A percentile compares a stretch with the other conserved stretches of the same genome.
phyloP scores from a whole-genome alignment of 2,329 filamentous ascomycete species.

The Calonectria pauciramosa region DNA sequence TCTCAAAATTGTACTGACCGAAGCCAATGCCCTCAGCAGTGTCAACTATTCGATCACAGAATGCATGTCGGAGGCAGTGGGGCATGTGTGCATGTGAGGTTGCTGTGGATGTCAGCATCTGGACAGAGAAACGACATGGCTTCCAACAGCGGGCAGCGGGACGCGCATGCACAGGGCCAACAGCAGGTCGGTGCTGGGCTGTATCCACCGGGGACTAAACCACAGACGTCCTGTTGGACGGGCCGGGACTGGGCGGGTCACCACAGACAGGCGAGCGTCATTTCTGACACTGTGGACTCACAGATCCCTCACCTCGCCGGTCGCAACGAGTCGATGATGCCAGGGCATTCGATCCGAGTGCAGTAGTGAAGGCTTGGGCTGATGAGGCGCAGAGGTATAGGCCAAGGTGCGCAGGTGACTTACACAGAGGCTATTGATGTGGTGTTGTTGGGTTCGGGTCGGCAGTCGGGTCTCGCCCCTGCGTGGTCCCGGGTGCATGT shows the following conservation, averaged over 20 bases:
- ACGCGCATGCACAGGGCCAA: slow-evolving; percentile 38
- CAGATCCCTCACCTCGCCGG: slow-evolving; percentile 28
- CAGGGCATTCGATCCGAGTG: slow-evolving; percentile 9
- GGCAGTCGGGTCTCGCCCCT: slow-evolving; percentile 13
- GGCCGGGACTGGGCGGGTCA: slow-evolving; percentile 20
- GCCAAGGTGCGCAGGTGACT: not conserved
- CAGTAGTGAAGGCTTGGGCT: not conserved
- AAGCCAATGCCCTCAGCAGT: slow-evolving; percentile 15
- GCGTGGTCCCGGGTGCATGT: slow-evolving; percentile 13
- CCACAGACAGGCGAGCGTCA: slow-evolving; percentile 16
- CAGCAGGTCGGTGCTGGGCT: slow-evolving; percentile 36
- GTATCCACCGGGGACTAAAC: slow-evolving; percentile 35
- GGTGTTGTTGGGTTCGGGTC: slow-evolving; percentile 14
- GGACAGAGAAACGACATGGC: slow-evolving; percentile 35
- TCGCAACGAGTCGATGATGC: slow-evolving; percentile 3
- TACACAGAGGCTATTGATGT: not conserved
- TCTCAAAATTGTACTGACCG: not conserved
- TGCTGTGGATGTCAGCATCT: slow-evolving; percentile 20
- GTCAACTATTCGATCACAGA: slow-evolving; percentile 10
- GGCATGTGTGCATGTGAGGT: slow-evolving; percentile 28
- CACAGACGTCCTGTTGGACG: slow-evolving; percentile 29
- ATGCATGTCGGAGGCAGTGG: slow-evolving; percentile 11
- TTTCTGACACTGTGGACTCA: slow-evolving; percentile 30
- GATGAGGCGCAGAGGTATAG: slow-evolving; percentile 1
- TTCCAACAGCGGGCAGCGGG: slow-evolving; percentile 29